phyloP scores from a whole-genome alignment of 2,329 filamentous ascomycete genomes.

The Monilinia fructigena region DNA sequence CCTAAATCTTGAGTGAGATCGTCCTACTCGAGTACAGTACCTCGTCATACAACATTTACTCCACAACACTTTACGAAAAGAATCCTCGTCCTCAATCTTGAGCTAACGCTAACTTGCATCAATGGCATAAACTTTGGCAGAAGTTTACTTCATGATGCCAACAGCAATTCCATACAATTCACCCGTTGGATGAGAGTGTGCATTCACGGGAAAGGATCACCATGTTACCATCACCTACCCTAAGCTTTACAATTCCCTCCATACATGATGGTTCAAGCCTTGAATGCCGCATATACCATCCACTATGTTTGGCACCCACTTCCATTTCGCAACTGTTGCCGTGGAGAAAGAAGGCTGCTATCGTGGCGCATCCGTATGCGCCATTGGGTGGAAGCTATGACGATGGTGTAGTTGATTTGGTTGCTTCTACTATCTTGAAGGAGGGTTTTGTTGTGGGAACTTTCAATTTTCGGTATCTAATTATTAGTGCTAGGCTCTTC shows the following conservation, averaged over 20 bases:
- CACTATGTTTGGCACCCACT: conserved; percentile 45
- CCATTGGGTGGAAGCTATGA: conserved; percentile 83
- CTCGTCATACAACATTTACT: not conserved
- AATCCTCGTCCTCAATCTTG: not conserved
- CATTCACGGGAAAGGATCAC: conserved; percentile 23
- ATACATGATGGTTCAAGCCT: conserved; percentile 74
- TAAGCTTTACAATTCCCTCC: conserved; percentile 78
- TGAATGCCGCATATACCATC: conserved; percentile 81
- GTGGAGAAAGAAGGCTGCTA: conserved; percentile 51
- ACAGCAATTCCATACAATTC: conserved; percentile 5
- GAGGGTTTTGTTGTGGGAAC: conserved; percentile 75
- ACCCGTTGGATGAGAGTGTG: conserved; percentile 29
- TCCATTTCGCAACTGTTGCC: conserved; percentile 28
- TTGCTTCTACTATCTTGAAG: conserved; percentile 59
- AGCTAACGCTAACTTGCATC: not conserved
- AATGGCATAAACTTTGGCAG: not conserved
- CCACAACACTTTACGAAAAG: not conserved
- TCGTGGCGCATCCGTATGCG: conserved; percentile 89
- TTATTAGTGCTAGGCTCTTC: not conserved
- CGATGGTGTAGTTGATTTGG: conserved; percentile 71
- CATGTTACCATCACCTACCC: conserved; percentile 57
- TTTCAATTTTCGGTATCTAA: conserved; percentile 80
- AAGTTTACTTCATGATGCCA: conserved; percentile 15
- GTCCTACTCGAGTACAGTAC: not conserved
- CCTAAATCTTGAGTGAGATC: not conserved